Conservation (phyloP, 1,284 basidiomycete genomes). For the Mrakiaceae sp. region DNA sequence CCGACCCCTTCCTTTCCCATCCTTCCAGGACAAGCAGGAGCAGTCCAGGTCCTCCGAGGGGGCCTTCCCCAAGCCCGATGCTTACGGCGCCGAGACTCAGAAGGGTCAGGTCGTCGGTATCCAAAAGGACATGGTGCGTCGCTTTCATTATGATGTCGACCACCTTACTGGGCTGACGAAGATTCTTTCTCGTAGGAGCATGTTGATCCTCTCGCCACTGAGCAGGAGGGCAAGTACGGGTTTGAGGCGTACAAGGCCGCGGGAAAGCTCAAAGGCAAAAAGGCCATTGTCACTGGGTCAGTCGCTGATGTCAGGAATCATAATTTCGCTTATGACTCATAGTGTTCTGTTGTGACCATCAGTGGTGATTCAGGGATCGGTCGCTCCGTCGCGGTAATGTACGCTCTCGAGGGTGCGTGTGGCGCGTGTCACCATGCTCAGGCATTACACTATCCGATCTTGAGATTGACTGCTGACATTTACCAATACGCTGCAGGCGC, state of each 20-base stretch:
- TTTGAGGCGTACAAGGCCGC: slow-evolving; percentile 33
- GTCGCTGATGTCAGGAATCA: background rate
- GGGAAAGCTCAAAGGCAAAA: slow-evolving; percentile 38
- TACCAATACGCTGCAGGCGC: slow-evolving; percentile 31
- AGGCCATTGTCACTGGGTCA: slow-evolving; percentile 30
- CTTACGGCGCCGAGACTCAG: slow-evolving; percentile 27
- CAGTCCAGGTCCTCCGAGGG: slow-evolving; percentile 9
- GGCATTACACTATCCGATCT: background rate
- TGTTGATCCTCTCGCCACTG: slow-evolving; percentile 25
- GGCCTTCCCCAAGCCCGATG: slow-evolving; percentile 26
- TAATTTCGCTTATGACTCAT: background rate
- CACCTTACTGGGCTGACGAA: background rate
- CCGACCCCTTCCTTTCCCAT: background rate
- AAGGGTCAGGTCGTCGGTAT: slow-evolving; percentile 25
- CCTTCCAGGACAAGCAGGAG: background rate
- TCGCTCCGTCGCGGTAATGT: slow-evolving; percentile 27
- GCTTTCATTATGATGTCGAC: background rate
- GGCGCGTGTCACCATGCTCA: too few relatives aligned
- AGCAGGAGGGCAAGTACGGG: slow-evolving; percentile 33
- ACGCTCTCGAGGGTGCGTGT: too few relatives aligned
- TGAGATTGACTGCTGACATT: background rate
- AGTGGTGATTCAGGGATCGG: slow-evolving; percentile 41
- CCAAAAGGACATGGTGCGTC: slow-evolving; percentile 28
- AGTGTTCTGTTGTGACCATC: slow-evolving; percentile 19
- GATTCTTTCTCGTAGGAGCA: background rate